Evolutionary conservation across 2,329 filamentous ascomycete species (phyloP), one percentile per base, ranked within the genome.

Genomic region (Colletotrichum cordylinicola): DNA sequence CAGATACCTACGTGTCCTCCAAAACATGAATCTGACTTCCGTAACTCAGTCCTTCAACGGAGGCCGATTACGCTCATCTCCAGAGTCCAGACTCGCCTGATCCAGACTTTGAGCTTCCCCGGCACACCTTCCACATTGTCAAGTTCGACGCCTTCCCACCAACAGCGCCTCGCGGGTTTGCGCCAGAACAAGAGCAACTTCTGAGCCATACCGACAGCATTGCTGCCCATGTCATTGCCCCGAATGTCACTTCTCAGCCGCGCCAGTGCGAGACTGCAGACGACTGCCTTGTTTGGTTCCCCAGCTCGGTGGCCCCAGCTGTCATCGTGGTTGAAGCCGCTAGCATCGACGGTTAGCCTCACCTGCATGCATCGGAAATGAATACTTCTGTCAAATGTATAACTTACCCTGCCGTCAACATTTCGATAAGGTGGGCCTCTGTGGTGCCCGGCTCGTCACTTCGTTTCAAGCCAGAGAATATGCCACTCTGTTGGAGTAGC

Each of bases 61-160:
- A 98, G 89, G 72, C 95, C 95, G 84, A 98, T 97, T 70, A 97
- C 95, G 83, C 95, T 97, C 95, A 99, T 99, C 89, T 99, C 97
- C 75, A 99, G 90, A 75, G 97, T 99, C 97, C 97, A 99, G 75
- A 99, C 97, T 81, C 97, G 92, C 82, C 97, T 91, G 83, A 99
- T 98, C 97, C 97, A 99, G 74, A 99, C 96, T 87, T 99, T 99
- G 79, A 99, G 90, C 83, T 93, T 95, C 68, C 96, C 96, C 67
- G 98, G 92, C 9, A 98, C 94, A 16, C 97, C 97, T 67, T 98
- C 95, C 15, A 99, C 94, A 78, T 95, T 90, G 21, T 97, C 92
- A 60, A 99, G 89, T 84, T 98, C 96, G 48, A 99, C 94, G 29
- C 97, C 97, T 84, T 99, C 97, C 97, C 97, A 99, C 97, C 97